phyloP scores from a whole-genome alignment of 129 eudicot species.

The Daucus carota region DNA sequence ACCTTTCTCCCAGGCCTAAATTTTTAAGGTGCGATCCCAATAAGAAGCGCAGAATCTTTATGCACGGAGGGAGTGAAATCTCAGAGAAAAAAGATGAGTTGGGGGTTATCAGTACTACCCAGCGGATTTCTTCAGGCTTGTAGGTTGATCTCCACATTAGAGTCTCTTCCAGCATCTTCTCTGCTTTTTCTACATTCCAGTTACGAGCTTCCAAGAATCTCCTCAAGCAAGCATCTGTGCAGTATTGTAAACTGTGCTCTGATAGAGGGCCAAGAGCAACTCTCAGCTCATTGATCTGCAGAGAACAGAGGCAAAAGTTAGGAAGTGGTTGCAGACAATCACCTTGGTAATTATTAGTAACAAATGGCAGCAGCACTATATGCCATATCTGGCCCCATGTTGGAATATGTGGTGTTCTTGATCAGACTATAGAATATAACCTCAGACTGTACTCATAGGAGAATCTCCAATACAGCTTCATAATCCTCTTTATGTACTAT shows the following conservation, averaged over 20 bases:
- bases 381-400: not conserved
- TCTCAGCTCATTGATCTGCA: slow-evolving; percentile 36
- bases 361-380: not conserved
- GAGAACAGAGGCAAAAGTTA: not conserved
- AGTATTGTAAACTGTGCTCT: slow-evolving; percentile 27
- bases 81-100: slow-evolving; percentile 9
- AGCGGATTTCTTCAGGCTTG: slow-evolving; percentile 60
- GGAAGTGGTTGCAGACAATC: not conserved
- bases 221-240: slow-evolving; percentile 42
- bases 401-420: not conserved
- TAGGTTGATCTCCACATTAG: slow-evolving; percentile 42
- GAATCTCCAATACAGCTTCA: not conserved
- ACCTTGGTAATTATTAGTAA: not conserved
- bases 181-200: slow-evolving; percentile 57
- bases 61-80: slow-evolving; percentile 11
- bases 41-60: slow-evolving; percentile 30
- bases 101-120: slow-evolving; percentile 19
- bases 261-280: slow-evolving; percentile 37
- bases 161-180: slow-evolving; percentile 55
- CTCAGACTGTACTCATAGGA: not conserved
- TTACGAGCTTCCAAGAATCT: slow-evolving; percentile 54
- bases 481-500: not conserved
- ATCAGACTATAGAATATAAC: not conserved
- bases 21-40: slow-evolving; percentile 61
- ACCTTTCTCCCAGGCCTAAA: slow-evolving; percentile 76